Percentiles rank a stretch among this genome's conserved stretches.
Conservation (phyloP, 345 rosid genomes). For the Eutrema japonicum region DNA sequence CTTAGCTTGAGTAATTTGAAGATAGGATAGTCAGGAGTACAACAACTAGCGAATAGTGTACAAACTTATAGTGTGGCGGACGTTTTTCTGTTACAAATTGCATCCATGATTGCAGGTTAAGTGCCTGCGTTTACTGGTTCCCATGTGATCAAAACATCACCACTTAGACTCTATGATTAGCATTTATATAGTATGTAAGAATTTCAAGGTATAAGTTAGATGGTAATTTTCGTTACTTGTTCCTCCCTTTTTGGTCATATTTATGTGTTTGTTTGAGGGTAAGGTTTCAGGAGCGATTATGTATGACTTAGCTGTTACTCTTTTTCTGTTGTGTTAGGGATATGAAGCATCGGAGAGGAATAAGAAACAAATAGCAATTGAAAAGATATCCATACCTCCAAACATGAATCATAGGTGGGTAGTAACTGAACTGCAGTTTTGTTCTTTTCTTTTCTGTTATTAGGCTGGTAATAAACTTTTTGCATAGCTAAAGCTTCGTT, state of each 20-base stretch:
- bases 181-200: constrained; percentile 12
- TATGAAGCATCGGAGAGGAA: constrained; percentile 77
- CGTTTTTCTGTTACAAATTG: not conserved
- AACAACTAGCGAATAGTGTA: not conserved
- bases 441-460: constrained; percentile 6
- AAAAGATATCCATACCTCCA: constrained; percentile 60
- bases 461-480: not conserved
- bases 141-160: not conserved
- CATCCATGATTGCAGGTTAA: not conserved
- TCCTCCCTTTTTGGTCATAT: constrained; percentile 2
- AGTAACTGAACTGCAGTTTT: not conserved
- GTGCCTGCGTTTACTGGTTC: constrained; percentile 3
- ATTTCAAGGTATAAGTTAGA: not conserved
- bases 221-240: not conserved
- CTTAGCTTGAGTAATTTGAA: not conserved
- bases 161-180: not conserved
- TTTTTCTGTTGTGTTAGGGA: constrained; percentile 50
- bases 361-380: constrained; percentile 63
- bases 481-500: not conserved
- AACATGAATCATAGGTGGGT: constrained; percentile 69
- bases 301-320: constrained; percentile 14
- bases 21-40: not conserved
- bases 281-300: not conserved
- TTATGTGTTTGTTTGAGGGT: constrained; percentile 6
- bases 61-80: no score